phyloP scores from a whole-genome alignment of 768 basidiomycete genomes.

The Cystobasidium onofrii region DNA sequence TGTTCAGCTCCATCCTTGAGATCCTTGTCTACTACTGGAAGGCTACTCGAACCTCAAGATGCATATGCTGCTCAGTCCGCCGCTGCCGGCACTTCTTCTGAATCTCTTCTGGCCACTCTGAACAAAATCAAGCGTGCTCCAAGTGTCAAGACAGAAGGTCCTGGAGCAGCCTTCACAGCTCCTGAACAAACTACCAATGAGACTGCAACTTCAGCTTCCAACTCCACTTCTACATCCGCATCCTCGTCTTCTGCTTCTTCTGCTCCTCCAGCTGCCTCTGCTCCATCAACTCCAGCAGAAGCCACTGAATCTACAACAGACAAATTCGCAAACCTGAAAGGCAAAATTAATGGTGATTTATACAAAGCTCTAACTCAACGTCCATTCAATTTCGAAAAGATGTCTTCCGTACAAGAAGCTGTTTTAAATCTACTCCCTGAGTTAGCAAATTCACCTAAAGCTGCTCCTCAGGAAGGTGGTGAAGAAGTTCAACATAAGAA shows the following conservation, averaged over 20 bases:
- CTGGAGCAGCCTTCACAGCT: background rate
- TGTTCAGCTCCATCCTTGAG: background rate
- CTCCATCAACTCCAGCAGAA: background rate
- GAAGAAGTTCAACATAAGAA: constrained; percentile 32
- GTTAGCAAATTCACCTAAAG: constrained; percentile 55
- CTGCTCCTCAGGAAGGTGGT: constrained; percentile 37
- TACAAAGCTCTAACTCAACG: constrained; percentile 39
- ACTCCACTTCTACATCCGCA: background rate
- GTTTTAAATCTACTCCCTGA: constrained; percentile 69
- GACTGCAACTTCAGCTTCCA: background rate
- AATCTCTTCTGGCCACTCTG: background rate
- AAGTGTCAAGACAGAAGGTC: background rate
- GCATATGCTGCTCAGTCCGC: background rate
- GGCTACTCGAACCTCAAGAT: background rate
- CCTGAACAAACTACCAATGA: background rate
- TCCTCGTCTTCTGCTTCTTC: background rate
- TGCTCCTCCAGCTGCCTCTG: background rate
- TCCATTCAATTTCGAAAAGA: constrained; percentile 62
- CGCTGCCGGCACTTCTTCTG: background rate
- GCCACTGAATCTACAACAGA: background rate
- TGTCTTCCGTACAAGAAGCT: constrained; percentile 74
- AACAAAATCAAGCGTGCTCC: background rate
- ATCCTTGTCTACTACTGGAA: background rate
- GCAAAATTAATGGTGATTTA: constrained; percentile 34
- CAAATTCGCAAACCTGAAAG: constrained; percentile 4